These are phyloP conservation scores for Syzygium aromaticum DNA, from an alignment of 345 rosid species.

Conservation along the genomic window DNA sequence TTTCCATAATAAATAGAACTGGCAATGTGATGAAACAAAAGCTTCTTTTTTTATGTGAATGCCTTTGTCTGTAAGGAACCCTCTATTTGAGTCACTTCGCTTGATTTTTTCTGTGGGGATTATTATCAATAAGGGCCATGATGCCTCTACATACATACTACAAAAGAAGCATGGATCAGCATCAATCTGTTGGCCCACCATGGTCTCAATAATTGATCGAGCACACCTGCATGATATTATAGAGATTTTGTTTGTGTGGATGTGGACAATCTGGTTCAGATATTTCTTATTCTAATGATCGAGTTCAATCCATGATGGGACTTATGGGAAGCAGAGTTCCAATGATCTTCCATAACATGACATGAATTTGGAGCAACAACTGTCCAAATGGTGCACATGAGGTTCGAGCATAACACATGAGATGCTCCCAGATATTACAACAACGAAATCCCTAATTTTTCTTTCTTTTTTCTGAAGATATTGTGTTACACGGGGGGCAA, in stretches of 20 bases:
- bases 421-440: background rate
- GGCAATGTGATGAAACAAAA: background rate
- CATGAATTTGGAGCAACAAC: background rate
- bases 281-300: background rate
- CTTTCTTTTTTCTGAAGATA: background rate
- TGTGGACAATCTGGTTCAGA: background rate
- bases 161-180: background rate
- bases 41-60: background rate
- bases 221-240: background rate
- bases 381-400: background rate
- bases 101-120: background rate
- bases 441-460: background rate
- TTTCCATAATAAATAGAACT: background rate
- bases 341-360: background rate
- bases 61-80: constrained; percentile 30
- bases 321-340: background rate
- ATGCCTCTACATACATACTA: background rate
- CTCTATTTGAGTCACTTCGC: background rate
- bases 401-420: background rate
- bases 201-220: background rate
- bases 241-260: background rate
- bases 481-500: background rate
- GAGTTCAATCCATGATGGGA: background rate
- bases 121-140: background rate
- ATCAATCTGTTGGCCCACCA: background rate